phyloP scores from a whole-genome alignment of 139 green algal species.

The Protoeuglena noctilucae region DNA sequence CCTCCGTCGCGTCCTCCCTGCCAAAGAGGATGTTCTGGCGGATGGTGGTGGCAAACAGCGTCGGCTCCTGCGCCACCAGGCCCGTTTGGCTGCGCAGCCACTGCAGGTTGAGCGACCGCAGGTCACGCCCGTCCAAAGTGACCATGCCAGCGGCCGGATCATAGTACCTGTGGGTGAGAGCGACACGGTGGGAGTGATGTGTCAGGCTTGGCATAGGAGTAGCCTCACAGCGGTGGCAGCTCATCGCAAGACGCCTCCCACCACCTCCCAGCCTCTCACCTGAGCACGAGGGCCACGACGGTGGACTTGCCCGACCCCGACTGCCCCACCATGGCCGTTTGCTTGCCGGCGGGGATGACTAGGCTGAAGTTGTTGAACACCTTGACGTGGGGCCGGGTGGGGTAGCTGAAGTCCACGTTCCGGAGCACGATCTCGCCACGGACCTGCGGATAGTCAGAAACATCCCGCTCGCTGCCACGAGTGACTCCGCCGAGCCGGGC shows the following conservation, averaged over 20 bases:
- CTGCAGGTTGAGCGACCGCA: constrained; percentile 42
- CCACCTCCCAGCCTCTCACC: no score
- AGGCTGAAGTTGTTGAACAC: constrained; percentile 20
- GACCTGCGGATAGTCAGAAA: no score
- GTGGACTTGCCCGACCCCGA: constrained; percentile 74
- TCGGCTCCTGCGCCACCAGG: constrained; percentile 13
- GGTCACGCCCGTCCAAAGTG: constrained; percentile 57
- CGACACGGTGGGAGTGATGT: constrained; percentile 61
- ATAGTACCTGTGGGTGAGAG: constrained; percentile 82
- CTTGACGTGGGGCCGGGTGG: constrained; percentile 38
- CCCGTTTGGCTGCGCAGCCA: constrained; percentile 46
- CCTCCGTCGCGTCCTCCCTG: neutral
- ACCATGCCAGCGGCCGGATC: constrained; percentile 43
- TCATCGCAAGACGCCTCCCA: no score
- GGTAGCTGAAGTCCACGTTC: constrained; percentile 67
- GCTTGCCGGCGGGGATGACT: constrained; percentile 38
- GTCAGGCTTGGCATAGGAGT: no score
- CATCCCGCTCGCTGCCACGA: no score
- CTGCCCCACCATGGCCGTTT: constrained; percentile 72
- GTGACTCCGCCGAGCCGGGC: no score
- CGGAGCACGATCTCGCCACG: constrained; percentile 38
- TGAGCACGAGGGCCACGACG: constrained; percentile 29
- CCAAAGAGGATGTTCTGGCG: constrained; percentile 19
- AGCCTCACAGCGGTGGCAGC: no score
- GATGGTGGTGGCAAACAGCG: constrained; percentile 14